Evolutionary conservation across 2,329 filamentous ascomycete species (phyloP), one percentile per base, ranked within the genome.

Genomic region (Keithomyces neogunnii): DNA sequence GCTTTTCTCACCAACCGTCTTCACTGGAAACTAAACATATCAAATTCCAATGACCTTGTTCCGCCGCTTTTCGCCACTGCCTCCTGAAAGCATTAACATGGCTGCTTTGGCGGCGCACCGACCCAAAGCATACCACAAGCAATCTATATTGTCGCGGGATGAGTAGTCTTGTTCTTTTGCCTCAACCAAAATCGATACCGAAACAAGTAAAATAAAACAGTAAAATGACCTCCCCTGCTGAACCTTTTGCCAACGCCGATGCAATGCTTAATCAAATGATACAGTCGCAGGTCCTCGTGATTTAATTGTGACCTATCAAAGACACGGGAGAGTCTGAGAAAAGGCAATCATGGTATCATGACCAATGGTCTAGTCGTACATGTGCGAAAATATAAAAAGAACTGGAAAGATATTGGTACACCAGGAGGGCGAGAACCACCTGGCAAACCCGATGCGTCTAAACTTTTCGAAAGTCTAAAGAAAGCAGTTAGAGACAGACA

Each of bases 381-480:
- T 53, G 46, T 45, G 45, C 6, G 33, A 35, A 35, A 45, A 47
- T 8, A 19, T 26, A 45, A 61, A 59, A 66, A 57, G 58, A 57
- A 53, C 33, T 39, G 48, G 44, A 36, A 44, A 49, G 49, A 42
- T 61, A 47, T 50, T 57, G 53, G 53, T 57, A 55, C 50, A 56
- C 51, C 53, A 53, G 49, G 31, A 35, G 26, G 13, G 32, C 26
- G 33, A 47, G 19, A 38, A 52, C 46, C 53, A 47, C 52, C 49
- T 49, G 49, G 43, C 48, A 40, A 52, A 49, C 38, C 52, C 38
- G 31, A 49, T 54, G 57, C 48, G 35, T 58, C 63, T 73, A 81
- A 57, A 80, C 72, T 67, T 81, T 81, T 62, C 77, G 76, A 71
- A 81, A 81, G 67, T 81, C 77, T 78, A 29, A 19, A 47, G 6